These are phyloP conservation scores for Chrysopogon serrulatus DNA, from an alignment of 176 grass and related monocot genomes.

Conservation along the genomic window DNA sequence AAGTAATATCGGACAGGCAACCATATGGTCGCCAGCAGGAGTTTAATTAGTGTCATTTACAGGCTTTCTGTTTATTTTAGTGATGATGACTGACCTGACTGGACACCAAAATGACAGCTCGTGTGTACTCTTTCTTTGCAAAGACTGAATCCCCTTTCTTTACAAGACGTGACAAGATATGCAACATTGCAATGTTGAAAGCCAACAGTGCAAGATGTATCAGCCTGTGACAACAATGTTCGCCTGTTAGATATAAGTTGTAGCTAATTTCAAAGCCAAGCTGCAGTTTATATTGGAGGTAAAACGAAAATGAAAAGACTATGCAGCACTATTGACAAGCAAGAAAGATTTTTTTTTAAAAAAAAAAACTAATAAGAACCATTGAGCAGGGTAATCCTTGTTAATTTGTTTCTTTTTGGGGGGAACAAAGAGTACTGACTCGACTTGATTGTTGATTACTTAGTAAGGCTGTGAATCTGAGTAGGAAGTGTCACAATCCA, in stretches of 20 bases:
- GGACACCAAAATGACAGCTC: slow-evolving; percentile 78
- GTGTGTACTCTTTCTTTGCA: slow-evolving; percentile 76
- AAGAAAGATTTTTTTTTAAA: not conserved
- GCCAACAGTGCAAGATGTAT: slow-evolving; percentile 62
- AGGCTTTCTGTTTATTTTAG: slow-evolving; percentile 7
- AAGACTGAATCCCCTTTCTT: slow-evolving; percentile 50
- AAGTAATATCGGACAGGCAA: not conserved
- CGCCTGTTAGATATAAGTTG: slow-evolving; percentile 16
- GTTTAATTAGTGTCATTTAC: slow-evolving; percentile 2
- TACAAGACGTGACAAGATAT: slow-evolving; percentile 47
- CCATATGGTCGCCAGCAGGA: not conserved
- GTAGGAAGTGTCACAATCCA: not conserved
- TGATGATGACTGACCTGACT: slow-evolving; percentile 71
- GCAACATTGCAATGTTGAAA: slow-evolving; percentile 48
- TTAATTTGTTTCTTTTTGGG: not conserved
- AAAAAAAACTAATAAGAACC: not conserved
- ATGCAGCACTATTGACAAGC: not conserved
- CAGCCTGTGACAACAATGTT: slow-evolving; percentile 55
- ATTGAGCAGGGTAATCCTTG: not conserved
- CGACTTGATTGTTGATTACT: not conserved
- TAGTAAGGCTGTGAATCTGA: not conserved
- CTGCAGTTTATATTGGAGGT: not conserved
- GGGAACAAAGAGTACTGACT: not conserved
- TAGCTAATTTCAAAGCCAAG: not conserved
- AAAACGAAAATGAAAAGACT: not conserved